phyloP scores from a whole-genome alignment of 768 basidiomycete species.

The Phylloporus scabripes region DNA sequence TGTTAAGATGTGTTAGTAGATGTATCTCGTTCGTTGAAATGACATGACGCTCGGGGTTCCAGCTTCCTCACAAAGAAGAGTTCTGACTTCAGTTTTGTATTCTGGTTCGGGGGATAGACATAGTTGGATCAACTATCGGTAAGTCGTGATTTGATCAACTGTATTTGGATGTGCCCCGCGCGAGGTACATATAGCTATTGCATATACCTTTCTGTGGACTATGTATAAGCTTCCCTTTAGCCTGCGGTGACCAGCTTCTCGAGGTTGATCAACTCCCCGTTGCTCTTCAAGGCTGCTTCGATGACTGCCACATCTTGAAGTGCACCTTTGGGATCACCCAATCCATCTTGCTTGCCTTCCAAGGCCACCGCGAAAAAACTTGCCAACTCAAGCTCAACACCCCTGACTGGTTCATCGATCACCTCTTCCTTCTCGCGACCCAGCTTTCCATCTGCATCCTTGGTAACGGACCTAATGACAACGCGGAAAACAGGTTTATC shows the following conservation, averaged over 20 bases:
- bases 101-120: no score
- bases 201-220: background rate
- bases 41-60: no score
- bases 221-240: background rate
- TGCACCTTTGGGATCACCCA: constrained; percentile 59
- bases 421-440: constrained; percentile 37
- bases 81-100: no score
- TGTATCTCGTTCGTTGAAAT: no score
- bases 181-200: background rate
- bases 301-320: constrained; percentile 76
- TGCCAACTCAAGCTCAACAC: constrained; percentile 52
- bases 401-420: constrained; percentile 43
- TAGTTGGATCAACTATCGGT: no score
- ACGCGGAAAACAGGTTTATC: constrained; percentile 32
- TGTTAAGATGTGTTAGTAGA: no score
- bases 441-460: constrained; percentile 15
- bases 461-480: constrained; percentile 32
- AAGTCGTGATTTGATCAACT: no score
- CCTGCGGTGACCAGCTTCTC: constrained; percentile 26
- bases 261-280: constrained; percentile 57
- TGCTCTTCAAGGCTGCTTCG: constrained; percentile 66
- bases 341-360: constrained; percentile 43
- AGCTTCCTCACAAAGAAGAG: no score
- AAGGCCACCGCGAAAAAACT: constrained; percentile 55
- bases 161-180: no score